phyloP scores from a whole-genome alignment of 2,329 filamentous ascomycete genomes.

The Massarina eburnea region DNA sequence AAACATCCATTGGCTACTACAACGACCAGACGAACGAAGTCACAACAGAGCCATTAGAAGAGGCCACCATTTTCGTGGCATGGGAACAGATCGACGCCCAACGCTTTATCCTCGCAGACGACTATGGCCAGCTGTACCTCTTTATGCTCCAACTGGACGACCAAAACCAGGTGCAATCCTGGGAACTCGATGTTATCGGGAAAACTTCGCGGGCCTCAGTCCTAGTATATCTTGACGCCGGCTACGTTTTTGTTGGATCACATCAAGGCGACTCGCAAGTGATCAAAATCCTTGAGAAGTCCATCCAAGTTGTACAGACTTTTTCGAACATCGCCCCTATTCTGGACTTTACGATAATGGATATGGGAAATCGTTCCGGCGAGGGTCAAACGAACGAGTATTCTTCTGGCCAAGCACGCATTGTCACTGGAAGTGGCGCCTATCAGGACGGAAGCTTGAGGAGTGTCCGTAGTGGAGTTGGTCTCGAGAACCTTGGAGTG shows the following conservation, averaged over 20 bases:
- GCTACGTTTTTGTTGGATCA: slow-evolving; percentile 82
- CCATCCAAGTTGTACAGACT: slow-evolving; percentile 70
- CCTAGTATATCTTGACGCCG: slow-evolving; percentile 74
- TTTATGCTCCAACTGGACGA: slow-evolving; percentile 72
- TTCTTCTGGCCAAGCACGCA: slow-evolving; percentile 88
- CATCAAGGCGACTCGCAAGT: slow-evolving; percentile 93
- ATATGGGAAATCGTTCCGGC: slow-evolving; percentile 82
- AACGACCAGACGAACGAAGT: slow-evolving; percentile 72
- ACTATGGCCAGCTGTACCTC: slow-evolving; percentile 85
- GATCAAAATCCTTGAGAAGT: slow-evolving; percentile 63
- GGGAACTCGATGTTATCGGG: slow-evolving; percentile 70
- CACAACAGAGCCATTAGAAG: slow-evolving; percentile 65
- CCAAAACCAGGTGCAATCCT: slow-evolving; percentile 67
- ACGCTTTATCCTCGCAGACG: slow-evolving; percentile 85
- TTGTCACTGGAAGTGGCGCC: slow-evolving; percentile 90
- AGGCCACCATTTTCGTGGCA: slow-evolving; percentile 84
- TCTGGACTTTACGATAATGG: slow-evolving; percentile 93
- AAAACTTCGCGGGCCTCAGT: slow-evolving; percentile 73
- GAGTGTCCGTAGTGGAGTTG: slow-evolving; percentile 91
- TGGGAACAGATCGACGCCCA: slow-evolving; percentile 85
- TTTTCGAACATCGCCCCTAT: slow-evolving; percentile 87
- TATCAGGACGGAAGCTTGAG: slow-evolving; percentile 85
- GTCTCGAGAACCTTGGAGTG: slow-evolving; percentile 82
- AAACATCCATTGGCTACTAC: slow-evolving; percentile 79
- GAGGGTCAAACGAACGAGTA: slow-evolving; percentile 84